These are phyloP conservation scores for Botrytis cinerea DNA, from an alignment of 2,329 filamentous ascomycete species.

Conservation along the genomic window DNA sequence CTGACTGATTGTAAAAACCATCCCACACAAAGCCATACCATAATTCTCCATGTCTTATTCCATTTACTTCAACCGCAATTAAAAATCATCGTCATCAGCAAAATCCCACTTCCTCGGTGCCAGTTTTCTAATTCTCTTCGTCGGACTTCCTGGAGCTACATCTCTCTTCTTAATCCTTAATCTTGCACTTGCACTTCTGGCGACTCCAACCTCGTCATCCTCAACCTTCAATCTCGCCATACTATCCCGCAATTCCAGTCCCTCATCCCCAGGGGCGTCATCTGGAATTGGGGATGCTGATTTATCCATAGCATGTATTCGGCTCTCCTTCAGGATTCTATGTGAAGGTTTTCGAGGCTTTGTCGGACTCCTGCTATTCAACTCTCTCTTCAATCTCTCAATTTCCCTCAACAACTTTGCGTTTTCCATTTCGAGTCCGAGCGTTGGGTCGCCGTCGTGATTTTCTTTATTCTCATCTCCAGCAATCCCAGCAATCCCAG, in stretches of 20 bases:
- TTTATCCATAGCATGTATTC: slow-evolving; percentile 10
- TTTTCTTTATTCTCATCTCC: slow-evolving; percentile 58
- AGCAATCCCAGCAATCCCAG: slow-evolving; percentile 24
- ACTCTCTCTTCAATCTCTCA: slow-evolving; percentile 64
- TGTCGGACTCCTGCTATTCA: slow-evolving; percentile 52
- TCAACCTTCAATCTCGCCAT: slow-evolving; percentile 7
- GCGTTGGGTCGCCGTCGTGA: slow-evolving; percentile 49
- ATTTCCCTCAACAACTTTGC: slow-evolving; percentile 67
- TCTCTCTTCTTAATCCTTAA: slow-evolving; percentile 7
- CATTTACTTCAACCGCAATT: slow-evolving; percentile 1
- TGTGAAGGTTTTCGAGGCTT: slow-evolving; percentile 27
- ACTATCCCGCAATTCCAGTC: slow-evolving; percentile 14
- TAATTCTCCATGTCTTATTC: neutral
- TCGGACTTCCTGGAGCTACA: slow-evolving; percentile 27
- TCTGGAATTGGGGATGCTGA: slow-evolving; percentile 12
- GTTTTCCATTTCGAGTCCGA: slow-evolving; percentile 71
- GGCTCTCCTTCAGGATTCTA: slow-evolving; percentile 15
- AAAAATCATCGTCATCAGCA: slow-evolving; percentile 35
- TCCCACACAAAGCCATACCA: neutral
- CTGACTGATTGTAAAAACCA: neutral
- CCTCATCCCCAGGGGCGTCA: slow-evolving; percentile 25
- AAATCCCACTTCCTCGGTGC: slow-evolving; percentile 40
- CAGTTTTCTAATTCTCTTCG: slow-evolving; percentile 40
- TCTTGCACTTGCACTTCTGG: neutral
- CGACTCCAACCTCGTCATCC: slow-evolving; percentile 8